phyloP scores from a whole-genome alignment of 768 basidiomycete species.

The Lactifluus rugatus region DNA sequence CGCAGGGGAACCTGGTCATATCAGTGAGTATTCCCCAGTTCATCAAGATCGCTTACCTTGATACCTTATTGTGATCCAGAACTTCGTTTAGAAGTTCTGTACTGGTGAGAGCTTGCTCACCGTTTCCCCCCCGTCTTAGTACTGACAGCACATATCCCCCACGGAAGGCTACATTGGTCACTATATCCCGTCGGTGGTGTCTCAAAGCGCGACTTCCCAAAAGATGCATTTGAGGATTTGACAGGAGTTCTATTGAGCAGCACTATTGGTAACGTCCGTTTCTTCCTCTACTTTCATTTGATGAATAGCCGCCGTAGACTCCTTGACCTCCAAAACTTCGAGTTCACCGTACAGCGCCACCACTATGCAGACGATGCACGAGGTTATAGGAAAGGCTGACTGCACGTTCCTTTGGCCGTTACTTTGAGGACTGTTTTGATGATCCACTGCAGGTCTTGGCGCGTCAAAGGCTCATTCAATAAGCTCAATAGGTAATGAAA shows the following conservation, averaged over 20 bases:
- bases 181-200: conserved; percentile 5
- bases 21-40: not conserved
- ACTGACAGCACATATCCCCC: too few species aligned
- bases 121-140: not conserved
- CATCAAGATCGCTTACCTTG: not conserved
- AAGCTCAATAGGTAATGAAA: conserved; percentile 5
- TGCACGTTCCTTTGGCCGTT: not conserved
- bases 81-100: conserved; percentile 2
- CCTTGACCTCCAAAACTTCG: conserved; percentile 4
- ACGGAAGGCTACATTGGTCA: conserved; percentile 10
- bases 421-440: not conserved
- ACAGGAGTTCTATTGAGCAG: not conserved
- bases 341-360: conserved; percentile 4
- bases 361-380: conserved; percentile 4
- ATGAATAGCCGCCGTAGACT: not conserved
- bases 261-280: not conserved
- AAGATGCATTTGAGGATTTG: not conserved
- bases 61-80: not conserved
- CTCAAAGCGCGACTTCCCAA: not conserved
- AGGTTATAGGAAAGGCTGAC: not conserved
- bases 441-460: not conserved
- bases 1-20: not conserved
- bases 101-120: not conserved
- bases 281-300: not conserved
- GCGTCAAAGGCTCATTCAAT: not conserved